Percentiles rank a stretch among this genome's conserved stretches.
Evolutionary conservation across 805 yeast species (phyloP).

Genomic region (Ogataea paraovalis): DNA sequence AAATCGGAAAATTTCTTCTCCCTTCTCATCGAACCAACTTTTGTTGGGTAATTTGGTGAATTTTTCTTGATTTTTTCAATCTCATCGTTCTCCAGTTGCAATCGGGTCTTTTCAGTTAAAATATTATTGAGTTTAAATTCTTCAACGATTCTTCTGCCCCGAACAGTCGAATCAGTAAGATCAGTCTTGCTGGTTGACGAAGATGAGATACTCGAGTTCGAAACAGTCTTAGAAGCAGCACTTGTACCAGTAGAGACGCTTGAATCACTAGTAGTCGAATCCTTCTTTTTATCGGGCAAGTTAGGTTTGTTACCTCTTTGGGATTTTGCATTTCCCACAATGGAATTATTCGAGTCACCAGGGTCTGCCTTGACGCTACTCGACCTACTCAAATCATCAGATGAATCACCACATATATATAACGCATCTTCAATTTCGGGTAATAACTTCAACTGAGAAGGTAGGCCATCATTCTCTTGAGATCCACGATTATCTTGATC

Average conservation of each 20-base stretch:
- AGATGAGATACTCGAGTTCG: conserved; percentile 11
- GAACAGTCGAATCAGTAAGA: conserved; percentile 6
- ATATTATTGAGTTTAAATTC: conserved; percentile 21
- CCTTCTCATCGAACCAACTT: conserved; percentile 66
- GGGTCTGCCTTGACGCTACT: conserved; percentile 12
- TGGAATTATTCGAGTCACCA: neutral
- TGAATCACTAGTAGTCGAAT: conserved; percentile 12
- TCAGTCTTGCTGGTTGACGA: conserved; percentile 3
- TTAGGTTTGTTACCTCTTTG: neutral
- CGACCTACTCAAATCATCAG: conserved; percentile 25
- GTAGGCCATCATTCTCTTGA: conserved; percentile 24
- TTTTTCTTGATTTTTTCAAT: conserved; percentile 33
- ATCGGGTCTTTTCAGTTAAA: conserved; percentile 38
- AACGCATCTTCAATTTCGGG: conserved; percentile 35
- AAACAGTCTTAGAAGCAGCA: conserved; percentile 9
- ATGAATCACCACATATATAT: conserved; percentile 25
- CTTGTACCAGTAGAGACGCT: conserved; percentile 9
- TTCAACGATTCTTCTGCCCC: conserved; percentile 9
- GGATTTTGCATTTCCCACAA: neutral
- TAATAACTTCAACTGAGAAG: conserved; percentile 54
- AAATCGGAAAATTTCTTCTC: conserved; percentile 72
- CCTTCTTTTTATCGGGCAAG: conserved; percentile 5
- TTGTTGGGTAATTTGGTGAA: conserved; percentile 47
- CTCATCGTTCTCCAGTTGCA: conserved; percentile 42
- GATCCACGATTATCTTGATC: conserved; percentile 2